Evolutionary conservation across 805 yeast genomes (phyloP).

Genomic region (Yarrowia sp.): DNA sequence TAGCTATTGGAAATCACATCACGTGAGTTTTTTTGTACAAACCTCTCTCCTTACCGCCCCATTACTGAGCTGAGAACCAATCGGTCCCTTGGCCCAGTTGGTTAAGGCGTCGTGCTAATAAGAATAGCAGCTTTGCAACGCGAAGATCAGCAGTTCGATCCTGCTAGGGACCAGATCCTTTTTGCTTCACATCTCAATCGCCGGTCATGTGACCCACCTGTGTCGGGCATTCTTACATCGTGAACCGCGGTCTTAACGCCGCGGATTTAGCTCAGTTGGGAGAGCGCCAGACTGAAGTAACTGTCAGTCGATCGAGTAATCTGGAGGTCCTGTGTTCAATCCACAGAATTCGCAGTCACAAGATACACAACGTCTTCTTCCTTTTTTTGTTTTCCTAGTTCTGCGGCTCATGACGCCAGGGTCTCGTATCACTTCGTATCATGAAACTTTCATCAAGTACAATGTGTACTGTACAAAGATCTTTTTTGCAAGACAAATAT

Average conservation of each 20-base stretch:
- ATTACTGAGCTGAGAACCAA: too few species aligned
- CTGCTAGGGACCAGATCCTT: slow-evolving; percentile 48
- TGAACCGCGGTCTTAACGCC: not conserved
- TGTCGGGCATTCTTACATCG: not conserved
- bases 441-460: too few species aligned
- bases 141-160: slow-evolving; percentile 60
- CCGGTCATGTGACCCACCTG: not conserved
- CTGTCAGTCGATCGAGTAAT: not conserved
- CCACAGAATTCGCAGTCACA: slow-evolving; percentile 9
- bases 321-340: slow-evolving; percentile 9
- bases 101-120: slow-evolving; percentile 39
- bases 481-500: too few species aligned
- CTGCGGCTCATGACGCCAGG: too few species aligned
- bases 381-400: too few species aligned
- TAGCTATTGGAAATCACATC: too few species aligned
- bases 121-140: slow-evolving; percentile 46
- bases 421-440: too few species aligned
- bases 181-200: too few species aligned
- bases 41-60: too few species aligned
- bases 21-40: too few species aligned
- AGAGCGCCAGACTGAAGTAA: slow-evolving; percentile 53
- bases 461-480: too few species aligned
- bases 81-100: slow-evolving; percentile 39
- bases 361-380: not conserved
- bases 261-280: slow-evolving; percentile 51